These are phyloP conservation scores for Scedosporium aurantiacum DNA, from an alignment of 2,329 filamentous ascomycete genomes.

Conservation along the genomic window DNA sequence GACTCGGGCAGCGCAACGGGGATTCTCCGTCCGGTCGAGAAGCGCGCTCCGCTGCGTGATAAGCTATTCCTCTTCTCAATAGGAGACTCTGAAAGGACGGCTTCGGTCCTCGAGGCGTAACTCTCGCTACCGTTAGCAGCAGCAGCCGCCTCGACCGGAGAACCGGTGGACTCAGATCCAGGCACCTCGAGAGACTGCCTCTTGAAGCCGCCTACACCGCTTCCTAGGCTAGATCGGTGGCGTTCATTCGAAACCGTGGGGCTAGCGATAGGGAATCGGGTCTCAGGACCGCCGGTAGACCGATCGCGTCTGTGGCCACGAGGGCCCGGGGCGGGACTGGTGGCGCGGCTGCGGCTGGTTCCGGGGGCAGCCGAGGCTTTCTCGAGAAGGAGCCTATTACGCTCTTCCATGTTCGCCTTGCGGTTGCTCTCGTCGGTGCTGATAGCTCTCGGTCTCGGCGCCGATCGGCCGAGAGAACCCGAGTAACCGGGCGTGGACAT, in stretches of 20 bases:
- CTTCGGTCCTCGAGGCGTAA: conserved; percentile 10
- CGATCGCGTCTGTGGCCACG: conserved; percentile 64
- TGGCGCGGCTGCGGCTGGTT: conserved; percentile 64
- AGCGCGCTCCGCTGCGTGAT: conserved; percentile 38
- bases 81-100: conserved; percentile 10
- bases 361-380: conserved; percentile 53
- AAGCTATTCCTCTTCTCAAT: conserved; percentile 57
- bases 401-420: conserved; percentile 86
- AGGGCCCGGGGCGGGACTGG: conserved; percentile 48
- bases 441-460: conserved; percentile 67
- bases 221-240: conserved; percentile 38
- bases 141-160: conserved; percentile 18
- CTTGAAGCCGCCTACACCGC: conserved; percentile 36
- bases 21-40: conserved; percentile 35
- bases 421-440: conserved; percentile 94
- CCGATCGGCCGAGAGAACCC: conserved; percentile 38
- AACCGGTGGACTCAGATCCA: conserved; percentile 26
- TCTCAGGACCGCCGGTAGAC: conserved; percentile 62
- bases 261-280: conserved; percentile 73
- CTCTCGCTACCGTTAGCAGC: conserved; percentile 9
- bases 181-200: conserved; percentile 76
- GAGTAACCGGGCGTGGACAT: conserved; percentile 60
- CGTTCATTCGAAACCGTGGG: conserved; percentile 43
- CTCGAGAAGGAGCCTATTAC: conserved; percentile 69
- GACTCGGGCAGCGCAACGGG: not conserved